These are phyloP conservation scores for Penicillium freii DNA, from an alignment of 2,329 filamentous ascomycete species.

Conservation along the genomic window DNA sequence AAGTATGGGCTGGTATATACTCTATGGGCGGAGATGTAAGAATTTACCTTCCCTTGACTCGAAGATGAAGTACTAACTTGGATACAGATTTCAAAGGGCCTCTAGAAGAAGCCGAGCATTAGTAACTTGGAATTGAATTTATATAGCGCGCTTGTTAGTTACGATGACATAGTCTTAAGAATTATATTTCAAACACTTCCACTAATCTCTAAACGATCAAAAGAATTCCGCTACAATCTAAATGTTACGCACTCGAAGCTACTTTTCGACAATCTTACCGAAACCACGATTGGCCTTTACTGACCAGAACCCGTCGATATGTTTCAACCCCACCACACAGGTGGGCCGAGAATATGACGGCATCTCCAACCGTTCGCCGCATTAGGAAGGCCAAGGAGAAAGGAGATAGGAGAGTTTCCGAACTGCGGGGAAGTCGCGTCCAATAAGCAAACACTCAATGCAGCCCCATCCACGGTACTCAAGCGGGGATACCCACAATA, in stretches of 20 bases:
- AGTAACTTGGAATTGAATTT: background rate
- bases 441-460: background rate
- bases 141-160: background rate
- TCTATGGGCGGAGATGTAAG: constrained; percentile 53
- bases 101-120: background rate
- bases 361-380: background rate
- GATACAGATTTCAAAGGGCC: constrained; percentile 31
- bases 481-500: background rate
- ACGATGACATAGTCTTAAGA: background rate
- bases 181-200: no score
- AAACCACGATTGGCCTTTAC: background rate
- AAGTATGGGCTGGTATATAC: constrained; percentile 51
- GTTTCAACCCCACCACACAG: background rate
- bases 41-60: constrained; percentile 2
- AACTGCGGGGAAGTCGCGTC: background rate
- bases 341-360: background rate
- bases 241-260: background rate
- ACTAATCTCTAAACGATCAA: background rate
- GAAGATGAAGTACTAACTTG: background rate
- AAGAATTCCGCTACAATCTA: no score
- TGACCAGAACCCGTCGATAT: background rate
- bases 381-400: background rate
- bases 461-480: background rate
- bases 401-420: background rate
- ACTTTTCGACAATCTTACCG: background rate